A percentile compares a stretch with the other conserved stretches of the same genome.
phyloP scores from a whole-genome alignment of 257 asterid genomes.

The Pogostemon cablin region DNA sequence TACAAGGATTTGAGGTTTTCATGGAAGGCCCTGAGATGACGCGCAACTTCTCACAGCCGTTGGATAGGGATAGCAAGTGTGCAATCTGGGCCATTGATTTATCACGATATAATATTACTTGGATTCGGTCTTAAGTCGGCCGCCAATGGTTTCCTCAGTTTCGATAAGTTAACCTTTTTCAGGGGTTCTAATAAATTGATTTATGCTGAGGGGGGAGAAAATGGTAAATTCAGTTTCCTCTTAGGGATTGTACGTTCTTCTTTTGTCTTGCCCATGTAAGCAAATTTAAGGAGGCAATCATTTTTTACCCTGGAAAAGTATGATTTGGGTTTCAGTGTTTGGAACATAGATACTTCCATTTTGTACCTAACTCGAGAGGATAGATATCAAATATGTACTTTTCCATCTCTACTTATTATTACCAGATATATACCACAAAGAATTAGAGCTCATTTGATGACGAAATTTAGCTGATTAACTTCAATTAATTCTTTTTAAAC shows the following conservation, averaged over 20 bases:
- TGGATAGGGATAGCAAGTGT: conserved; percentile 30
- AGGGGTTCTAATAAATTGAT: not conserved
- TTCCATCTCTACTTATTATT: no score
- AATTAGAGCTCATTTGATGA: no score
- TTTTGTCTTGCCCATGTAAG: conserved; percentile 35
- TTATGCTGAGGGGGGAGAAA: not conserved
- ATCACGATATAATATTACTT: not conserved
- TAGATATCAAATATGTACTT: no score
- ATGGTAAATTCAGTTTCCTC: not conserved
- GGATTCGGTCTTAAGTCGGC: conserved; percentile 35
- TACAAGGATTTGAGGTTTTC: conserved; percentile 54
- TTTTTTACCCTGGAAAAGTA: conserved; percentile 3
- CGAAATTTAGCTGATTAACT: no score
- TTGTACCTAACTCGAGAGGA: conserved; percentile 6
- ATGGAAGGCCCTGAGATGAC: conserved; percentile 60
- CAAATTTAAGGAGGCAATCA: conserved; percentile 34
- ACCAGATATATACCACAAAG: no score
- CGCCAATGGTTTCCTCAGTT: conserved; percentile 30
- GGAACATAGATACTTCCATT: conserved; percentile 22
- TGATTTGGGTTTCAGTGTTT: conserved; percentile 37
- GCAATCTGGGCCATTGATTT: conserved; percentile 38
- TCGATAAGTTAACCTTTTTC: conserved; percentile 11
- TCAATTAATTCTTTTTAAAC: no score
- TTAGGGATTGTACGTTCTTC: not conserved
- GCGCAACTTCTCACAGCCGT: conserved; percentile 42